Evolutionary conservation across 1,284 basidiomycete species (phyloP).

Genomic region (Ganoderma multipileum): DNA sequence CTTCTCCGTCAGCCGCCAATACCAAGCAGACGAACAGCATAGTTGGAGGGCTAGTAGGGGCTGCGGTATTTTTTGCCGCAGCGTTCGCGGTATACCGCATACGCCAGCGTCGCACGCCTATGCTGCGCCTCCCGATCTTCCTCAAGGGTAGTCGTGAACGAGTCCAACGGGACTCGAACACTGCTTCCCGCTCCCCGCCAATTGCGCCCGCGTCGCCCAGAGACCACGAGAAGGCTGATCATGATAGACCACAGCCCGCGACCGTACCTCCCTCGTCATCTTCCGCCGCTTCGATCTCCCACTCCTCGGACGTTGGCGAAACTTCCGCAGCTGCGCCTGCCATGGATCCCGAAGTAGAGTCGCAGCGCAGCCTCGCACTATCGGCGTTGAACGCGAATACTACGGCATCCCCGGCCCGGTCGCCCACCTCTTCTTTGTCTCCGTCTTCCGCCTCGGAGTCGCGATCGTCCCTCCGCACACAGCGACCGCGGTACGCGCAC

Average conservation of each 20-base stretch:
- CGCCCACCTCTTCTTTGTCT: neutral
- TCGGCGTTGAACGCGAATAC: neutral
- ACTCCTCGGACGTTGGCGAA: neutral
- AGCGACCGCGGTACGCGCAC: neutral
- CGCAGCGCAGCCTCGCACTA: neutral
- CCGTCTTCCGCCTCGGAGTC: neutral
- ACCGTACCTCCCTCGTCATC: no score
- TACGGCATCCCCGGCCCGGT: neutral
- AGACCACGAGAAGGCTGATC: slow-evolving; percentile 4
- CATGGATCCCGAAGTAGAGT: neutral
- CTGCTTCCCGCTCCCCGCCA: neutral
- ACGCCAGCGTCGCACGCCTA: neutral
- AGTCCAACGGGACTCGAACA: neutral
- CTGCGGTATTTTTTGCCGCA: neutral
- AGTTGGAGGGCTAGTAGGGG: neutral
- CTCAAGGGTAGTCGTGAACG: neutral
- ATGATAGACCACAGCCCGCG: neutral
- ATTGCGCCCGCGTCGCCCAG: neutral
- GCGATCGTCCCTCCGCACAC: neutral
- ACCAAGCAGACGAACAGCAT: neutral
- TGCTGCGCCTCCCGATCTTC: neutral
- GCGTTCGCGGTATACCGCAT: neutral
- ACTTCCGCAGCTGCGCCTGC: neutral
- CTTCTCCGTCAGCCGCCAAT: neutral
- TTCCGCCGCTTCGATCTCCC: no score